Evolutionary conservation across 768 basidiomycete species (phyloP).

Genomic region (Suillus clintonianus): DNA sequence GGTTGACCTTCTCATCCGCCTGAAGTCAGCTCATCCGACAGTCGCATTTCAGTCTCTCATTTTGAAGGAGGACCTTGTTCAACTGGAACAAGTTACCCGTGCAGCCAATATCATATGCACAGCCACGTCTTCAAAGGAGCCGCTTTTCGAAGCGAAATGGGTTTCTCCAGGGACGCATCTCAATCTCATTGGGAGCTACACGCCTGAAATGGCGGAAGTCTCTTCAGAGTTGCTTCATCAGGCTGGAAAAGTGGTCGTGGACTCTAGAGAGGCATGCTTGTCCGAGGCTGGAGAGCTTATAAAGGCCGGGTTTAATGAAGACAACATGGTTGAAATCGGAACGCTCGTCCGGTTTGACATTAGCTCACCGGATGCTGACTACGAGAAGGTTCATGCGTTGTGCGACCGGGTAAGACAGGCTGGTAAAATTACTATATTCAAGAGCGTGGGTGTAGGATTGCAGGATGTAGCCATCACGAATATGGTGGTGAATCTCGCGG

Average conservation of each 20-base stretch:
- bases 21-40: slow-evolving; percentile 31
- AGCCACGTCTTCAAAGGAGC: slow-evolving; percentile 69
- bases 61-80: slow-evolving; percentile 8
- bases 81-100: background rate
- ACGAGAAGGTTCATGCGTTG: slow-evolving; percentile 11
- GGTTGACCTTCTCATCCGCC: slow-evolving; percentile 31
- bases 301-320: slow-evolving; percentile 40
- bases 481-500: slow-evolving; percentile 65
- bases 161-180: slow-evolving; percentile 66
- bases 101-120: slow-evolving; percentile 64
- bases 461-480: slow-evolving; percentile 85
- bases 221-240: slow-evolving; percentile 57
- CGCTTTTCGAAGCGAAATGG: slow-evolving; percentile 71
- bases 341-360: slow-evolving; percentile 44
- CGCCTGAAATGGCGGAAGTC: slow-evolving; percentile 78
- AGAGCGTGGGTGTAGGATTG: slow-evolving; percentile 84
- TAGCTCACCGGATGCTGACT: slow-evolving; percentile 2
- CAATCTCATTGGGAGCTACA: slow-evolving; percentile 83
- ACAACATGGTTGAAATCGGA: slow-evolving; percentile 67
- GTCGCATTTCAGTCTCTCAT: slow-evolving; percentile 14
- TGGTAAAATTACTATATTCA: slow-evolving; percentile 76
- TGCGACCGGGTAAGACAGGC: slow-evolving; percentile 15
- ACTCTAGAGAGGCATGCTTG: slow-evolving; percentile 70
- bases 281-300: slow-evolving; percentile 85
- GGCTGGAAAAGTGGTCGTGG: slow-evolving; percentile 65